phyloP scores from a whole-genome alignment of 495 filamentous ascomycete genomes.

The Daldinia loculata region DNA sequence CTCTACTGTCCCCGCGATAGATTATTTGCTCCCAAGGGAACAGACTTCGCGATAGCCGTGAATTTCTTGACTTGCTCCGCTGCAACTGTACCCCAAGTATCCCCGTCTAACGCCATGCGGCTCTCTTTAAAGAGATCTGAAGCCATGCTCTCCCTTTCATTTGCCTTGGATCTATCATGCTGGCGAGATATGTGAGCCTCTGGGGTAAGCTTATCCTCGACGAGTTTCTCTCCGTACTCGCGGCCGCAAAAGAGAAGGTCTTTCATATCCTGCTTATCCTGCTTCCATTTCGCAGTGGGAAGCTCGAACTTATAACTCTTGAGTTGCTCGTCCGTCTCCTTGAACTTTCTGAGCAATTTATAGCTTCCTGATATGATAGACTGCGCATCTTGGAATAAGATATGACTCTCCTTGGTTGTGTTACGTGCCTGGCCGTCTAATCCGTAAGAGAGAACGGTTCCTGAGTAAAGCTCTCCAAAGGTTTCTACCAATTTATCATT shows the following conservation, averaged over 20 bases:
- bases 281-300: conserved; percentile 47
- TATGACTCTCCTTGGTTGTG: conserved; percentile 34
- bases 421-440: not conserved
- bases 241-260: conserved; percentile 47
- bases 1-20: not conserved
- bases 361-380: conserved; percentile 20
- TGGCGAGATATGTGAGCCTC: not conserved
- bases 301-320: conserved; percentile 31
- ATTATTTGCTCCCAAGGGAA: conserved; percentile 26
- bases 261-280: conserved; percentile 47
- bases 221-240: conserved; percentile 48
- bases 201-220: conserved; percentile 46
- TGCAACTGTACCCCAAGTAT: conserved; percentile 50
- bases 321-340: conserved; percentile 37
- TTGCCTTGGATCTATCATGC: conserved; percentile 33
- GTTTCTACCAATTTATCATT: conserved; percentile 5
- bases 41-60: conserved; percentile 43
- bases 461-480: conserved; percentile 27
- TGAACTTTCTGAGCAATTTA: conserved; percentile 38
- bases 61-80: conserved; percentile 49
- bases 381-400: conserved; percentile 32
- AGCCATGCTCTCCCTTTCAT: conserved; percentile 44
- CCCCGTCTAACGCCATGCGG: conserved; percentile 29
- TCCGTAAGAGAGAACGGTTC: not conserved
- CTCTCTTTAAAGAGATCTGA: conserved; percentile 49